Percentiles rank a stretch among this genome's conserved stretches.
phyloP scores from a whole-genome alignment of 768 basidiomycete species.

The Mycena latifolia region DNA sequence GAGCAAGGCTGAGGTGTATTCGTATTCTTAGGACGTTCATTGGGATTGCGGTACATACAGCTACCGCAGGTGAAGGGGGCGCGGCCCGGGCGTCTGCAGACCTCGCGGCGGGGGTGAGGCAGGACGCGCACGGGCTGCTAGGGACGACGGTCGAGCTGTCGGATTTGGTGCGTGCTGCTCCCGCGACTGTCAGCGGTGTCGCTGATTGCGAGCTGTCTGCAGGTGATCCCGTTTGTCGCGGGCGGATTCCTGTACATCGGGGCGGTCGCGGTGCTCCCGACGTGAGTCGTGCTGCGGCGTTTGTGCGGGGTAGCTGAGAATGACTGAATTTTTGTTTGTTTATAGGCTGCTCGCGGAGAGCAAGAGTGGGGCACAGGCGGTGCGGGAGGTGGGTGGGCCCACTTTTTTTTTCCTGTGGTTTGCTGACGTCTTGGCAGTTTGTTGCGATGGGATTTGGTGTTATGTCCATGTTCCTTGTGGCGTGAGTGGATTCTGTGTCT shows the following conservation, averaged over 20 bases:
- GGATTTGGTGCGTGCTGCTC: slow-evolving; percentile 74
- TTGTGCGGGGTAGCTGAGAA: not conserved
- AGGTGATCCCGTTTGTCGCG: slow-evolving; percentile 93
- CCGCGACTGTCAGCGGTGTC: slow-evolving; percentile 29
- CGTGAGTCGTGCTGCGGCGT: slow-evolving; percentile 63
- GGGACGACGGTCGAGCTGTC: slow-evolving; percentile 85
- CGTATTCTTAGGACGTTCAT: slow-evolving; percentile 85
- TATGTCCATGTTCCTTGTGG: slow-evolving; percentile 91
- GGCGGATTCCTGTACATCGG: slow-evolving; percentile 96
- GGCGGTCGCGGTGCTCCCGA: slow-evolving; percentile 91
- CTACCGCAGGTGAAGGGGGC: slow-evolving; percentile 66
- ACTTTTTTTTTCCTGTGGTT: slow-evolving; percentile 6
- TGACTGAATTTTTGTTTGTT: slow-evolving; percentile 29
- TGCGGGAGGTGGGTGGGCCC: slow-evolving; percentile 78
- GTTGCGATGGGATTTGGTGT: slow-evolving; percentile 93
- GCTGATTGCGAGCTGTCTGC: slow-evolving; percentile 28
- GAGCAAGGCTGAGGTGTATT: slow-evolving; percentile 36
- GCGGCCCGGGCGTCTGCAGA: slow-evolving; percentile 58
- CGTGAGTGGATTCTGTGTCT: slow-evolving; percentile 67
- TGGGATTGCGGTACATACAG: slow-evolving; percentile 87
- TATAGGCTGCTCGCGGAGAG: slow-evolving; percentile 86
- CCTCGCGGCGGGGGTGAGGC: slow-evolving; percentile 83
- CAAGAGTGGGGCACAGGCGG: slow-evolving; percentile 88
- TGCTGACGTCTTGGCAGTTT: slow-evolving; percentile 67
- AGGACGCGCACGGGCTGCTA: slow-evolving; percentile 80